phyloP scores from a whole-genome alignment of 768 basidiomycete genomes.

The Russula abietina region DNA sequence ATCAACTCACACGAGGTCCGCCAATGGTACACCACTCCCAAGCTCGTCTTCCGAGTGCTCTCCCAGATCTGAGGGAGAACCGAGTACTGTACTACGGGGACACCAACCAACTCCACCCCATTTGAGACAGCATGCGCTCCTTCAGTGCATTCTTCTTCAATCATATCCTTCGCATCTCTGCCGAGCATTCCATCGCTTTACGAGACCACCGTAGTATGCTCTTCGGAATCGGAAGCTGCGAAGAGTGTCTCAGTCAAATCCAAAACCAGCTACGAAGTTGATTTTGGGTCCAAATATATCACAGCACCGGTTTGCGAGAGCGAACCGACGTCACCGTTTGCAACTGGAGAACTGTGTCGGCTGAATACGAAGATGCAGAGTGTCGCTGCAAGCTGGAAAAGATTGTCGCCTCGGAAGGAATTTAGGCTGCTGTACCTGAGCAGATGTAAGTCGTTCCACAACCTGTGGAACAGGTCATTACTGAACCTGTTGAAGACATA shows the following conservation, averaged over 20 bases:
- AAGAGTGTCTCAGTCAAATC: constrained; percentile 17
- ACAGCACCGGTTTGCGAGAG: too few species aligned
- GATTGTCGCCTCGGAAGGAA: constrained; percentile 6
- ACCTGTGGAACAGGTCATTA: too few species aligned
- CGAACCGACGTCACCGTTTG: too few species aligned
- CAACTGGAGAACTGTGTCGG: too few species aligned
- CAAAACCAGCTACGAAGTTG: constrained; percentile 18
- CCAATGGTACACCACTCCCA: constrained; percentile 27
- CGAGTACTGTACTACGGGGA: constrained; percentile 28
- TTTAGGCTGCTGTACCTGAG: constrained; percentile 22
- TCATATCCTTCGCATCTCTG: constrained; percentile 50
- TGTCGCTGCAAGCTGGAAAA: constrained; percentile 29
- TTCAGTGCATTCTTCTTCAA: constrained; percentile 10
- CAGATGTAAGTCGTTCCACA: too few species aligned
- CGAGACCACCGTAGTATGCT: constrained; percentile 32
- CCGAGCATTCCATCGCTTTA: constrained; percentile 49
- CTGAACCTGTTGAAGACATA: too few species aligned
- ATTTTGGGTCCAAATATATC: constrained; percentile 43
- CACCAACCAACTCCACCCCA: constrained; percentile 25
- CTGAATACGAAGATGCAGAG: constrained; percentile 46
- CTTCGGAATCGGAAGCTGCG: constrained; percentile 27
- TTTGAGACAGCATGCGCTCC: constrained; percentile 47
- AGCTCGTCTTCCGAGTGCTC: constrained; percentile 28
- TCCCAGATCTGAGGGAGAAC: constrained; percentile 31
- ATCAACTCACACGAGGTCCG: constrained; percentile 19